Evolutionary conservation across 305 asterid species (phyloP), one percentile per base, ranked within the genome.

Genomic region (Euphrasia arctica): DNA sequence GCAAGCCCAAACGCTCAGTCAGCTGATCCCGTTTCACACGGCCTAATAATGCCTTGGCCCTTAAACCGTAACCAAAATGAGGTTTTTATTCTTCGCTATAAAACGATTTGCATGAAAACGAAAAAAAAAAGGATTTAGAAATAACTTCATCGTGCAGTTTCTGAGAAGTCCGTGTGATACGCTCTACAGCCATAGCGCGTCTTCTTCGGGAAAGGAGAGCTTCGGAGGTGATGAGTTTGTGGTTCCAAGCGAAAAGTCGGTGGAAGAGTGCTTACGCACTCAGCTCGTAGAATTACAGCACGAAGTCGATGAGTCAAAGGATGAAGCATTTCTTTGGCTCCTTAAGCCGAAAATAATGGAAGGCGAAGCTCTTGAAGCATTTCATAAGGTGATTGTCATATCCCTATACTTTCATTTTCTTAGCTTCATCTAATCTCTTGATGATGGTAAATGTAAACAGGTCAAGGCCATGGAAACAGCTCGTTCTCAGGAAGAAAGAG

Each of bases 381-480:
- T 76, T 65, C 73, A 61, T 54, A 71, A 80, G 90, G 97, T 89
- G 49, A 71, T 49, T 14, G 27, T 58, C 1, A 55, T 52, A n/a
- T n/a, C n/a, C n/a, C n/a, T n/a, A n/a, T 9, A 57, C 56, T 31
- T 57, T 39, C 63, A 45, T 63, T 49, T 42, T 62, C 45, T 12
- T 6, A 45, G 9, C 39, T 29, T 27, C 49, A 13, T 71, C 32
- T 31, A 50, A 59, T 39, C 48, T 31, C 3, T 31, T 31, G 32
- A 29, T 29, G 32, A 29, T 29, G 32, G 32, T 29, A 29, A 29
- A 29, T 29, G 31, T 28, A 28, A 49, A 60, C 28, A 87, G 97
- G 85, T 76, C 60, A 81, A 77, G 76, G 78, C 77, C 64, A 73
- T 82, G 72, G 85, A 84, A 82, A 67, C 68, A 75, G 85, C 82